These are phyloP conservation scores for Aspergillus viridinutans DNA, from an alignment of 2,329 filamentous ascomycete genomes.

Conservation along the genomic window DNA sequence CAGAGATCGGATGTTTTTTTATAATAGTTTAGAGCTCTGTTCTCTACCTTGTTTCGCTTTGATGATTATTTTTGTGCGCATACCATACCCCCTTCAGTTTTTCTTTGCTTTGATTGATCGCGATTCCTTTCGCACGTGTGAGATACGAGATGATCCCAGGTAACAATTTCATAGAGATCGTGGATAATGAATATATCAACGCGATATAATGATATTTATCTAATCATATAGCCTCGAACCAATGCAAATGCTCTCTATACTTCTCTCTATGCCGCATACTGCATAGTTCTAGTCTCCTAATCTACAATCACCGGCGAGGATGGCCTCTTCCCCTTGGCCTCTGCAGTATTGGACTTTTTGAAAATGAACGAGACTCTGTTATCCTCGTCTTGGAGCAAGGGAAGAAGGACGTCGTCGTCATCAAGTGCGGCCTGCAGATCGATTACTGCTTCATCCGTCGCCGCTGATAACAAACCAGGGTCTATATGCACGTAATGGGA, in stretches of 20 bases:
- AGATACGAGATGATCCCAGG: not conserved
- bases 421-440: conserved; percentile 25
- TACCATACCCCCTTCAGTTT: conserved; percentile 4
- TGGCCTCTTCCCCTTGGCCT: conserved; percentile 7
- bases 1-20: not conserved
- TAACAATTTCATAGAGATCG: not conserved
- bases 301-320: not conserved
- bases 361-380: conserved; percentile 39
- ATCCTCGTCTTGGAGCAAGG: conserved; percentile 36
- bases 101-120: not conserved
- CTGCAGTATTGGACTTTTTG: conserved; percentile 30
- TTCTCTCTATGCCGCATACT: not conserved
- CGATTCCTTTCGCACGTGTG: not conserved
- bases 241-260: not conserved
- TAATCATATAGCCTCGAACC: not conserved
- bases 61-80: not conserved
- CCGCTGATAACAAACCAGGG: conserved; percentile 24
- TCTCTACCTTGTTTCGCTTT: not conserved
- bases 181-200: not conserved
- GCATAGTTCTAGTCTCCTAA: not conserved
- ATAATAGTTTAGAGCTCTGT: not conserved
- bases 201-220: not conserved
- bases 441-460: conserved; percentile 9
- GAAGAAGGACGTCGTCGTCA: conserved; percentile 30
- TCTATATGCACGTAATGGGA: conserved; percentile 43